A percentile compares a stretch with the other conserved stretches of the same genome.
These are phyloP conservation scores for Ploettnerulaceae sp. DNA, from an alignment of 2,329 filamentous ascomycete genomes.

Conservation along the genomic window DNA sequence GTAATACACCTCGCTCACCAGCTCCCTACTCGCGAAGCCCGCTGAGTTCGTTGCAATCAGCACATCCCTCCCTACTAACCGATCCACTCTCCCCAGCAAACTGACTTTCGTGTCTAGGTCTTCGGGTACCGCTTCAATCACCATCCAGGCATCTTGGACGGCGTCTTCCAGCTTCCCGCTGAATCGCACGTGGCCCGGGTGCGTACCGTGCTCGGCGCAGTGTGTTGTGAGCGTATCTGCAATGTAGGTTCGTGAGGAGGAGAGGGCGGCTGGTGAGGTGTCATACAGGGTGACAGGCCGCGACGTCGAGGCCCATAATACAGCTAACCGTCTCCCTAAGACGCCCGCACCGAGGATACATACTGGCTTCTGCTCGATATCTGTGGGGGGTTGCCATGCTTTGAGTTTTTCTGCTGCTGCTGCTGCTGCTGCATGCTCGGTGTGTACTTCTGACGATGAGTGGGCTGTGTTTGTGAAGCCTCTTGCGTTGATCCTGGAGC, in stretches of 20 bases:
- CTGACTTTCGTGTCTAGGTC: constrained; percentile 38
- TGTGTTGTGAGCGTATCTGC: constrained; percentile 31
- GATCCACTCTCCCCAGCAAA: constrained; percentile 38
- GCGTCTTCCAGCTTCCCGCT: constrained; percentile 22
- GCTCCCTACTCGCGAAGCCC: constrained; percentile 40
- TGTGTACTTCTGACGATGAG: not conserved
- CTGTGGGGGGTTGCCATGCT: constrained; percentile 11
- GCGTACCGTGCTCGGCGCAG: constrained; percentile 12
- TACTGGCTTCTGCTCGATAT: constrained; percentile 30
- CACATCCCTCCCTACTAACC: constrained; percentile 32
- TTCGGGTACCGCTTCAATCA: constrained; percentile 41
- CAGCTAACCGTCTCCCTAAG: constrained; percentile 39
- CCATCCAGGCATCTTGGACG: constrained; percentile 33
- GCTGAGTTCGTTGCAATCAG: constrained; percentile 45
- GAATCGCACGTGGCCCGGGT: constrained; percentile 15
- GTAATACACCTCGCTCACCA: constrained; percentile 36
- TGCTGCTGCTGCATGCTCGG: constrained; percentile 7
- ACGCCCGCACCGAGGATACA: constrained; percentile 40
- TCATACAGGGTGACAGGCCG: constrained; percentile 42
- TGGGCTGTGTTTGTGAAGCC: not conserved
- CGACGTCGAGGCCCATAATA: constrained; percentile 39
- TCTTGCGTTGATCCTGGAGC: not conserved
- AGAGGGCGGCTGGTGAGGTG: constrained; percentile 36
- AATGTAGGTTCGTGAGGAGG: constrained; percentile 38
- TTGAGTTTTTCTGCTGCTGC: not conserved